Percentiles rank a stretch among this genome's conserved stretches.
These are phyloP conservation scores for Penicillium aurantiogriseum DNA, from an alignment of 2,329 filamentous ascomycete species.

Conservation along the genomic window DNA sequence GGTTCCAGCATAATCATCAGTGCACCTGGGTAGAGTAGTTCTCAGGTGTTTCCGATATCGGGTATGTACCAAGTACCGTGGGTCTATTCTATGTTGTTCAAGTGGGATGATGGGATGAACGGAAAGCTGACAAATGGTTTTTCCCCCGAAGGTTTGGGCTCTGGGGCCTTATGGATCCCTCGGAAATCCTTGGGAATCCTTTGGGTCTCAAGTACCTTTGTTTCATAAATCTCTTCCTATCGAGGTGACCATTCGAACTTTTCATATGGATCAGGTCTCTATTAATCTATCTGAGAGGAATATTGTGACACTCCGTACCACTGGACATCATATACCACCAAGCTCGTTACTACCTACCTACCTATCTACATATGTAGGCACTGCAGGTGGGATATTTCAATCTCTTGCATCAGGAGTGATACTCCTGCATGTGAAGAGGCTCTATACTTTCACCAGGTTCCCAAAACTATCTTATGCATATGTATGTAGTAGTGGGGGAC, in stretches of 20 bases:
- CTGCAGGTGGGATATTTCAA: background rate
- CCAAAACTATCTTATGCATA: background rate
- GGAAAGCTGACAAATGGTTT: background rate
- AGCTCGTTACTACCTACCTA: background rate
- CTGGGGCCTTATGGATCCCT: background rate
- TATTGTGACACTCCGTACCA: background rate
- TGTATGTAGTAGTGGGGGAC: background rate
- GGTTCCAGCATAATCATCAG: background rate
- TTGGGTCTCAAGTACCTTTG: background rate
- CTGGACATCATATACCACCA: background rate
- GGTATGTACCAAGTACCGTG: background rate
- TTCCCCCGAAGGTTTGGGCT: background rate
- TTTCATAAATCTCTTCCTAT: background rate
- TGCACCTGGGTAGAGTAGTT: too few species aligned
- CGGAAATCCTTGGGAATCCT: background rate
- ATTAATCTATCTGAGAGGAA: background rate
- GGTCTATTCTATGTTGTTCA: too few species aligned
- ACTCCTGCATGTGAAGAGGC: background rate
- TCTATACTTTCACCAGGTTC: background rate
- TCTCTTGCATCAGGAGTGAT: background rate
- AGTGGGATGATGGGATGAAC: background rate
- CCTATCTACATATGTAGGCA: background rate
- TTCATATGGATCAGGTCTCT: background rate
- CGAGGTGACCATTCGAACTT: background rate
- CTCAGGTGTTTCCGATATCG: background rate